Evolutionary conservation across 306 rosid genomes (phyloP), one percentile per base, ranked within the genome.

Genomic region (Carpinus fangiana): DNA sequence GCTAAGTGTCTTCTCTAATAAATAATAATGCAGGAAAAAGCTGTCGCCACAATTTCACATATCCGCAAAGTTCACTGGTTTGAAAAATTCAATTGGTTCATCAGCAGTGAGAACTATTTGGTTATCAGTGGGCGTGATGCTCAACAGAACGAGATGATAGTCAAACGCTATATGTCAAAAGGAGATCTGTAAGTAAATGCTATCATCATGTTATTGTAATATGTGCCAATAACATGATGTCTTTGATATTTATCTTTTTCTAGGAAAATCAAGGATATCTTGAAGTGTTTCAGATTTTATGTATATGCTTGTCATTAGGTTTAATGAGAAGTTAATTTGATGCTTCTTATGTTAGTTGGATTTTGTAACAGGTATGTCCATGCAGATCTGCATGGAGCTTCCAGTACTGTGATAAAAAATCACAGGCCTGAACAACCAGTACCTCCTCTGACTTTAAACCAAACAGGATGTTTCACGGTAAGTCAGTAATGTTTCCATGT

Each of bases 11-110:
- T 74, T 78, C 72, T 57, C 81, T 23, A 13, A 75, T 66, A 62
- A 79, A 50, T 71, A 69, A 80, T 56, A 79, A 7, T 87, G 84
- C 97, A 95, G 99, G 99, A 93, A 87, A 95, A 93, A 89, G 77
- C 92, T 31, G 92, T 95, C 60, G 96, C 98, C 81, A 80, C 96
- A 66, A 95, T 95, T 73, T 91, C 99, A 66, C 97, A 95, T 81
- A 91, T 95, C 90, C 97, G 99, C 78, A 95, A 93, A 84, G 98
- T 95, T 86, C 99, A 95, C 83, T 95, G 99, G 99, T 95, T 95
- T 88, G 99, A 95, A 89, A 95, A 95, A 84, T 95, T 95, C 76
- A 90, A 95, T 82, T 95, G 99, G 99, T 95, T 93, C 82, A 90
- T 93, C 78, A 93, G 94, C 89, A 93, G 98, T 79, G 99, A 95